Evolutionary conservation across 2,329 filamentous ascomycete species (phyloP).

Genomic region (Microdochium trichocladiopsis): DNA sequence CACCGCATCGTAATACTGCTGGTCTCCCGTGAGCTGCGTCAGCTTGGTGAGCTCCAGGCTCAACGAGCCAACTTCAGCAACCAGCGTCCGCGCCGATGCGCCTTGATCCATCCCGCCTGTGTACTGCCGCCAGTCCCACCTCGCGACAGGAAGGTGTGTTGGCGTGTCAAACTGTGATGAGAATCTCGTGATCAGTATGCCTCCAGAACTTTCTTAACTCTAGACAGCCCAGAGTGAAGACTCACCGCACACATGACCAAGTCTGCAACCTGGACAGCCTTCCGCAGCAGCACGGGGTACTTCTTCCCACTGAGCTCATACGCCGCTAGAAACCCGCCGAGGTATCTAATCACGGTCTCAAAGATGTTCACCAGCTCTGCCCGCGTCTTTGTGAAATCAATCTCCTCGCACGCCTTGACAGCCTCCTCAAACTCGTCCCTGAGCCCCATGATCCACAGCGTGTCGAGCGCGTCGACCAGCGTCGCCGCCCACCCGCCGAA

Average conservation of each 20-base stretch:
- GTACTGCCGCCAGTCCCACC: conserved; percentile 52
- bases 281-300: conserved; percentile 46
- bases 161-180: conserved; percentile 50
- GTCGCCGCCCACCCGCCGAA: conserved; percentile 64
- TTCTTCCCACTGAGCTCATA: conserved; percentile 57
- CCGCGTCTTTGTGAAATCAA: conserved; percentile 53
- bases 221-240: background rate
- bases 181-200: background rate
- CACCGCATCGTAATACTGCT: conserved; percentile 55
- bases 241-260: conserved; percentile 50
- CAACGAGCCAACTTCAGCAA: conserved; percentile 51
- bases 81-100: conserved; percentile 26
- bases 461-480: conserved; percentile 60
- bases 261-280: conserved; percentile 57
- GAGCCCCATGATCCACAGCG: conserved; percentile 67
- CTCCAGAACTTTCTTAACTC: background rate
- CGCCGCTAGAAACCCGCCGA: conserved; percentile 62
- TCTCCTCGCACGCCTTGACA: conserved; percentile 45
- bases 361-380: conserved; percentile 54
- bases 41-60: conserved; percentile 57
- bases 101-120: conserved; percentile 34
- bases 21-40: conserved; percentile 54
- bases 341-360: conserved; percentile 65
- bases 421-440: conserved; percentile 59
- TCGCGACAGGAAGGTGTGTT: conserved; percentile 56